Evolutionary conservation across 345 rosid genomes (phyloP).

Genomic region (Trapa incisa): DNA sequence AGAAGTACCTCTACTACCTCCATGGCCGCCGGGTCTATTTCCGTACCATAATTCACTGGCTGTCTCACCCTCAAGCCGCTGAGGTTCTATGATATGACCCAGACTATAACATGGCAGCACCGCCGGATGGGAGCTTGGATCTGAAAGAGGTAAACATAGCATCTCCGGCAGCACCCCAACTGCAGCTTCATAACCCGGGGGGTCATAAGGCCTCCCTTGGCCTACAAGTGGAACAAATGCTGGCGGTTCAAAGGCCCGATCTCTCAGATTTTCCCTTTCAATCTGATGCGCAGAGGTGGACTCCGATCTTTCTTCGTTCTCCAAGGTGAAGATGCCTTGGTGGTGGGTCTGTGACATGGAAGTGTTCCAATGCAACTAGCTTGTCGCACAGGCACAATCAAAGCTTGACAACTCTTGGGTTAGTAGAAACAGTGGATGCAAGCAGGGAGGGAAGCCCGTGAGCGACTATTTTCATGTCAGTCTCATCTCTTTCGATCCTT

Average conservation of each 20-base stretch:
- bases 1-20: background rate
- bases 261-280: background rate
- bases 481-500: no score
- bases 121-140: conserved; percentile 11
- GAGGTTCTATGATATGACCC: background rate
- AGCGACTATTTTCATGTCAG: no score
- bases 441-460: no score
- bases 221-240: background rate
- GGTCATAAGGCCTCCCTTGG: conserved; percentile 29
- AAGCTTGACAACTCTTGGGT: no score
- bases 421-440: no score
- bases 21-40: background rate
- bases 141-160: conserved; percentile 56
- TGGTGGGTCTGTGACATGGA: no score
- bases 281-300: conserved; percentile 3
- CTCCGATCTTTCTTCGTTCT: conserved; percentile 45
- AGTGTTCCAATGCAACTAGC: no score
- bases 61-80: conserved; percentile 16
- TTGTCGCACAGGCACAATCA: no score
- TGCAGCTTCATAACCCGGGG: conserved; percentile 59
- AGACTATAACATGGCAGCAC: conserved; percentile 1
- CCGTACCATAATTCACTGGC: background rate
- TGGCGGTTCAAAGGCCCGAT: background rate
- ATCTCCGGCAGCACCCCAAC: conserved; percentile 76
- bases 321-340: conserved; percentile 49